Evolutionary conservation across 495 filamentous ascomycete species (phyloP).

Genomic region (Amniculicola lignicola): DNA sequence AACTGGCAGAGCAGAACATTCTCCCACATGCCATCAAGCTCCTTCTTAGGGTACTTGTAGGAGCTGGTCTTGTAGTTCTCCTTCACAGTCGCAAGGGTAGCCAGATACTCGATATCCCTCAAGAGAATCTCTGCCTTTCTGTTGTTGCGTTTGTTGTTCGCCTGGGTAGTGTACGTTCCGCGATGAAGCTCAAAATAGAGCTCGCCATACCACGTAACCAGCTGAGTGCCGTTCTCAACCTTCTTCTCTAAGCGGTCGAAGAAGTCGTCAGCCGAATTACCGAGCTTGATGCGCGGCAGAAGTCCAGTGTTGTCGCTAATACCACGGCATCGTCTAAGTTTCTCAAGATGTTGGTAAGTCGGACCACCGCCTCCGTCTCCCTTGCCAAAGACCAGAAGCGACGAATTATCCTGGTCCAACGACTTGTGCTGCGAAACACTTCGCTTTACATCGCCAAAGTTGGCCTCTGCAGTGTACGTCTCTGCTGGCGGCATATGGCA

Average conservation of each 20-base stretch:
- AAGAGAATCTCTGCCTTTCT: constrained; percentile 78
- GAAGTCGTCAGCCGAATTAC: constrained; percentile 92
- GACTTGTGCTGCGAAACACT: constrained; percentile 93
- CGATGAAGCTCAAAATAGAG: constrained; percentile 96
- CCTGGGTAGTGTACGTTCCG: constrained; percentile 94
- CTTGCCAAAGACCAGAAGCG: constrained; percentile 88
- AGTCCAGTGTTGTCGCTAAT: constrained; percentile 82
- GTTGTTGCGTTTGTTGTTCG: constrained; percentile 95
- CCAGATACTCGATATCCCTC: constrained; percentile 82
- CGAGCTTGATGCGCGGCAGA: constrained; percentile 84
- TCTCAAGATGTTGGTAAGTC: constrained; percentile 90
- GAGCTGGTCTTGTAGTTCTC: constrained; percentile 40
- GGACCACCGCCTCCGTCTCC: constrained; percentile 95
- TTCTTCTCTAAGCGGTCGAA: constrained; percentile 78
- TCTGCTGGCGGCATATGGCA: constrained; percentile 95
- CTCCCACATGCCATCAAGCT: constrained; percentile 95
- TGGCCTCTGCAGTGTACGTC: constrained; percentile 90
- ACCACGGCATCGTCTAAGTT: constrained; percentile 89
- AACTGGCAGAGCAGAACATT: constrained; percentile 82
- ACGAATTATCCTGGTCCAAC: constrained; percentile 82
- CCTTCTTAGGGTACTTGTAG: constrained; percentile 88
- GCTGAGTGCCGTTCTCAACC: constrained; percentile 64
- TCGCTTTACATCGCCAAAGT: constrained; percentile 92
- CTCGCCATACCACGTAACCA: constrained; percentile 96
- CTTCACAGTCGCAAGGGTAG: constrained; percentile 76